Evolutionary conservation across 179 eudicot species (phyloP).

Genomic region (Nepenthes alata): DNA sequence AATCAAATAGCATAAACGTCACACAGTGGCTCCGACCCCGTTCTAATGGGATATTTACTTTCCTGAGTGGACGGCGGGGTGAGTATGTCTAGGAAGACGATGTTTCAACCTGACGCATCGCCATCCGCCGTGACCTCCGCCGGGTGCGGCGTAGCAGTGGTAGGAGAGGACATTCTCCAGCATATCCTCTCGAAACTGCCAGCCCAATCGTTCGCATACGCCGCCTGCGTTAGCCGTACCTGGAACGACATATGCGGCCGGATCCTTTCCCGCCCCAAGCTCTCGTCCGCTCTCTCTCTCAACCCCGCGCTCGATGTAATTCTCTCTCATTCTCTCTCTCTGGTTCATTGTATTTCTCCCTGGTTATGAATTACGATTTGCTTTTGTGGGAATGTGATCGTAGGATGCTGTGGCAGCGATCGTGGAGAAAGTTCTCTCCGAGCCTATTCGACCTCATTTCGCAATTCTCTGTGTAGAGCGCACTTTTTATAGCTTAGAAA

Average conservation of each 20-base stretch:
- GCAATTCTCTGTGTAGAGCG: slow-evolving; percentile 47
- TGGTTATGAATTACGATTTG: not conserved
- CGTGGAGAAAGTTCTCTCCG: slow-evolving; percentile 50
- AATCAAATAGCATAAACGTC: no score
- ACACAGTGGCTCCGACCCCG: no score
- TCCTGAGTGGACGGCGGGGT: no score
- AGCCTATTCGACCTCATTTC: slow-evolving; percentile 72
- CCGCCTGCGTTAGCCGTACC: slow-evolving; percentile 69
- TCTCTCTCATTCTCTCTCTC: not conserved
- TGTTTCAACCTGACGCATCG: not conserved
- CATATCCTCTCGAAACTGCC: slow-evolving; percentile 50
- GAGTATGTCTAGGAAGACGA: not conserved
- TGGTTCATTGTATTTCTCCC: not conserved
- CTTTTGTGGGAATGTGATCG: not conserved
- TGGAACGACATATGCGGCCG: slow-evolving; percentile 50
- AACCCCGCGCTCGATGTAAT: slow-evolving; percentile 33
- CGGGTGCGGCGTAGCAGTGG: slow-evolving; percentile 13
- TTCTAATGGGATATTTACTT: no score
- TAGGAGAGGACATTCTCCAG: slow-evolving; percentile 49
- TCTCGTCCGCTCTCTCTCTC: slow-evolving; percentile 60
- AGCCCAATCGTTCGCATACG: slow-evolving; percentile 62
- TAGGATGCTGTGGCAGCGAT: slow-evolving; percentile 71
- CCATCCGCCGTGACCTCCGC: not conserved
- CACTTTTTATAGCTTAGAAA: slow-evolving; percentile 15
- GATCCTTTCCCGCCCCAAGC: slow-evolving; percentile 49